These are phyloP conservation scores for Raddia guianensis DNA, from an alignment of 176 grass and related monocot genomes.

Conservation along the genomic window DNA sequence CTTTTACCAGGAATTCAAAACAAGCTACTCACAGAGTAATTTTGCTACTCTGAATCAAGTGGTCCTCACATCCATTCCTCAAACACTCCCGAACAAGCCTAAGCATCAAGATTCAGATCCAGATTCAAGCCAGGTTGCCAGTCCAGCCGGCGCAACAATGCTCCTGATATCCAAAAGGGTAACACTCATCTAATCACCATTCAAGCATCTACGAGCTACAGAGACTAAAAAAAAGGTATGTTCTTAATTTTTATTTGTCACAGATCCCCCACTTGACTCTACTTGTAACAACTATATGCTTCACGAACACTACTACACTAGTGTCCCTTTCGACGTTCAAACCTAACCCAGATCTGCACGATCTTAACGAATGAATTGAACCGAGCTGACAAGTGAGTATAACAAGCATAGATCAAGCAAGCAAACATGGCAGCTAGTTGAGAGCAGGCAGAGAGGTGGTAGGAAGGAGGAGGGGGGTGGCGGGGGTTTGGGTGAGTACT, in stretches of 20 bases:
- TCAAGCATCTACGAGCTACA: slow-evolving; percentile 20
- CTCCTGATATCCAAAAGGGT: neutral
- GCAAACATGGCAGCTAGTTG: neutral
- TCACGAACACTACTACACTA: neutral
- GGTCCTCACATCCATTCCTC: slow-evolving; percentile 36
- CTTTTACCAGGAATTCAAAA: neutral
- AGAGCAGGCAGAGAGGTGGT: neutral
- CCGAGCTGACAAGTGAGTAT: neutral
- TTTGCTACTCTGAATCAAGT: neutral
- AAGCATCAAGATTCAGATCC: slow-evolving; percentile 49
- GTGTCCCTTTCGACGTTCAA: neutral
- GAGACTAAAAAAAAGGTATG: neutral
- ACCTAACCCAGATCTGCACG: slow-evolving; percentile 37
- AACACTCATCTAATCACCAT: slow-evolving; percentile 24
- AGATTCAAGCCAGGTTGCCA: slow-evolving; percentile 38
- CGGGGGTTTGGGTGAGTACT: slow-evolving; percentile 17
- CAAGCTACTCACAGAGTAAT: neutral
- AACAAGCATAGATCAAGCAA: neutral
- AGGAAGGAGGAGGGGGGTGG: neutral
- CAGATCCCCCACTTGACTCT: slow-evolving; percentile 3
- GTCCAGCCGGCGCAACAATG: neutral
- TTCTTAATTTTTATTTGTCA: neutral
- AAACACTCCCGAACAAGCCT: slow-evolving; percentile 33
- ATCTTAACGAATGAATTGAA: neutral
- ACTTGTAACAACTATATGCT: neutral